Conservation (phyloP, 306 rosid species). For the Spatholobus suberectus region DNA sequence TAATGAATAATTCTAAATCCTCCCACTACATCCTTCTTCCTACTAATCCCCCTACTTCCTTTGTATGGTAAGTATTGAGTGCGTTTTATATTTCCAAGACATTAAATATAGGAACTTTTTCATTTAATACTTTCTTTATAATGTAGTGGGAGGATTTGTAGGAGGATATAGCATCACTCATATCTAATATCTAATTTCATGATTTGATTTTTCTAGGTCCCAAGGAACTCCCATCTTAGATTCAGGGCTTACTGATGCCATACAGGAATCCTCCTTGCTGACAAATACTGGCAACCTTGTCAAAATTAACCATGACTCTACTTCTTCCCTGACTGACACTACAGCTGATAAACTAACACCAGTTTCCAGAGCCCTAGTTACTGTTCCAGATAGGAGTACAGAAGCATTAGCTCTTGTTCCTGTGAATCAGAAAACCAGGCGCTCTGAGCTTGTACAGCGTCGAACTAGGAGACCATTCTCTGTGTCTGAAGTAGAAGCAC, state of each 20-base stretch:
- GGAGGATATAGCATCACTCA: neutral
- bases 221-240: constrained; percentile 56
- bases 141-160: neutral
- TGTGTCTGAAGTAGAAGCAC: constrained; percentile 91
- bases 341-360: constrained; percentile 51
- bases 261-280: constrained; percentile 52
- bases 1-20: neutral
- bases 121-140: neutral
- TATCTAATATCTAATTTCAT: constrained; percentile 33
- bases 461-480: constrained; percentile 94
- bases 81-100: neutral
- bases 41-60: neutral
- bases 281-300: constrained; percentile 50
- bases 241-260: constrained; percentile 50
- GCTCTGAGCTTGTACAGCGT: constrained; percentile 84
- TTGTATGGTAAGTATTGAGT: neutral
- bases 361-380: constrained; percentile 68
- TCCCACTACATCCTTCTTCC: too few species aligned
- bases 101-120: neutral
- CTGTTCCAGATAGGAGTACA: constrained; percentile 57
- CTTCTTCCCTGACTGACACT: constrained; percentile 58
- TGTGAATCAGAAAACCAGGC: constrained; percentile 64
- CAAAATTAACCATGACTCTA: constrained; percentile 55
- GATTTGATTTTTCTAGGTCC: constrained; percentile 60
- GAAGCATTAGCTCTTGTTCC: constrained; percentile 75